Percentiles rank a stretch among this genome's conserved stretches.
Conservation (phyloP, 495 filamentous ascomycete species). For the Letharia lupina region DNA sequence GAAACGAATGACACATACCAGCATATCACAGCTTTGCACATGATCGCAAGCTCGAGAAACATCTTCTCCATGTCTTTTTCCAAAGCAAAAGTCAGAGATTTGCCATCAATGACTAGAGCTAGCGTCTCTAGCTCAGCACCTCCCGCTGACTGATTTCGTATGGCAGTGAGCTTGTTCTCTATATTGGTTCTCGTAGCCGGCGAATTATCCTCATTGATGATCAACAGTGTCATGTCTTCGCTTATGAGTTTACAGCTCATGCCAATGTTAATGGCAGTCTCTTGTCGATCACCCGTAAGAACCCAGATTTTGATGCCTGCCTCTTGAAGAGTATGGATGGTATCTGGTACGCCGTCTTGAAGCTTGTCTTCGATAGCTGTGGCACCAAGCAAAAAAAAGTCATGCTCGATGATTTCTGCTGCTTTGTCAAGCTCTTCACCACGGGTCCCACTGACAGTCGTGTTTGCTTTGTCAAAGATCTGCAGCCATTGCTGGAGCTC, state of each 20-base stretch:
- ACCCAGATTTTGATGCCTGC: conserved; percentile 99
- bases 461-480: conserved; percentile 82
- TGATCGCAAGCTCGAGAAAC: conserved; percentile 86
- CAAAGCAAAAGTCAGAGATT: conserved; percentile 85
- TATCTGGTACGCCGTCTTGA: conserved; percentile 97
- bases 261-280: conserved; percentile 99
- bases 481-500: conserved; percentile 85
- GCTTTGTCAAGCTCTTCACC: conserved; percentile 96
- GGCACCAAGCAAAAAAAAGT: conserved; percentile 84
- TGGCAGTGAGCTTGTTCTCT: conserved; percentile 84
- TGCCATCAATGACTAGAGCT: conserved; percentile 94
- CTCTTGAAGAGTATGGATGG: conserved; percentile 92
- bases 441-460: conserved; percentile 85
- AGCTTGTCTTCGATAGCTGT: conserved; percentile 96
- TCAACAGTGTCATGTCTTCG: conserved; percentile 96
- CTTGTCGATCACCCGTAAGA: conserved; percentile 93
- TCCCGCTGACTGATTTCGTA: conserved; percentile 62
- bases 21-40: conserved; percentile 98
- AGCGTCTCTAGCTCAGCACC: conserved; percentile 76
- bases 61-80: conserved; percentile 90
- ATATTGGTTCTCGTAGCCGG: conserved; percentile 73
- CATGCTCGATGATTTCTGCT: conserved; percentile 86
- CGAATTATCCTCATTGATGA: conserved; percentile 83
- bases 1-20: conserved; percentile 46
- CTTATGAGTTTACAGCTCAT: conserved; percentile 99